Percentiles rank a stretch among this genome's conserved stretches.
These are phyloP conservation scores for Lachancea thermotolerans DNA, from an alignment of 805 yeast genomes.

Conservation along the genomic window DNA sequence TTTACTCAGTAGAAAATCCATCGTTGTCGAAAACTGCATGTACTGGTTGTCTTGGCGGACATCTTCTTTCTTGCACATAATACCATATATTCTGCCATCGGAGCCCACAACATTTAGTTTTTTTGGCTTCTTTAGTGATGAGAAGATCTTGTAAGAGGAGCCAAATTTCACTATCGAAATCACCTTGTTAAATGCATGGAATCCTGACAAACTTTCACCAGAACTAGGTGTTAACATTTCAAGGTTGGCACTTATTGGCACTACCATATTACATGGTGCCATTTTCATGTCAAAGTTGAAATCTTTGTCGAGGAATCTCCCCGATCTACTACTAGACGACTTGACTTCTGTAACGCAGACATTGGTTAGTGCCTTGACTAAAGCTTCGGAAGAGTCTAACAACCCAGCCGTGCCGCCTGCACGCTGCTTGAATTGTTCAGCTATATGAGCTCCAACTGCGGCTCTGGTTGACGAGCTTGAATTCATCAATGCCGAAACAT, in stretches of 20 bases:
- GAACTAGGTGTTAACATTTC: conserved; percentile 56
- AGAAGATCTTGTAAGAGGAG: conserved; percentile 59
- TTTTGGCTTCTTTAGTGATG: conserved; percentile 83
- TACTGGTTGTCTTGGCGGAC: conserved; percentile 91
- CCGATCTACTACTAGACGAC: conserved; percentile 20
- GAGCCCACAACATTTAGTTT: conserved; percentile 70
- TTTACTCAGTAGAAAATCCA: conserved; percentile 62
- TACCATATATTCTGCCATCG: conserved; percentile 64
- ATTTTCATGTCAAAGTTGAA: conserved; percentile 37
- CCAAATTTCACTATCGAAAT: conserved; percentile 59
- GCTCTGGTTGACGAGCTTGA: conserved; percentile 47
- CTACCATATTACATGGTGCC: conserved; percentile 50
- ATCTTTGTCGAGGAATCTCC: conserved; percentile 33
- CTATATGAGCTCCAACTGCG: conserved; percentile 40
- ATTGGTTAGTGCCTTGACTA: conserved; percentile 17
- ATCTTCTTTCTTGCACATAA: conserved; percentile 87
- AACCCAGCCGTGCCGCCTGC: conserved; percentile 12
- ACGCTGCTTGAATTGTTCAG: conserved; percentile 27
- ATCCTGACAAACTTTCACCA: conserved; percentile 35
- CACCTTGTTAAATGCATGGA: conserved; percentile 41
- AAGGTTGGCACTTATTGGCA: conserved; percentile 68
- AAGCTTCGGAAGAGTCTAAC: conserved; percentile 17
- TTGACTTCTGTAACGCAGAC: conserved; percentile 26
- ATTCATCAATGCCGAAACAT: conserved; percentile 51
- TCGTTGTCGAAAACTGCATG: conserved; percentile 80